phyloP scores from a whole-genome alignment of 2,329 filamentous ascomycete genomes.

The Fusarium pseudograminearum region DNA sequence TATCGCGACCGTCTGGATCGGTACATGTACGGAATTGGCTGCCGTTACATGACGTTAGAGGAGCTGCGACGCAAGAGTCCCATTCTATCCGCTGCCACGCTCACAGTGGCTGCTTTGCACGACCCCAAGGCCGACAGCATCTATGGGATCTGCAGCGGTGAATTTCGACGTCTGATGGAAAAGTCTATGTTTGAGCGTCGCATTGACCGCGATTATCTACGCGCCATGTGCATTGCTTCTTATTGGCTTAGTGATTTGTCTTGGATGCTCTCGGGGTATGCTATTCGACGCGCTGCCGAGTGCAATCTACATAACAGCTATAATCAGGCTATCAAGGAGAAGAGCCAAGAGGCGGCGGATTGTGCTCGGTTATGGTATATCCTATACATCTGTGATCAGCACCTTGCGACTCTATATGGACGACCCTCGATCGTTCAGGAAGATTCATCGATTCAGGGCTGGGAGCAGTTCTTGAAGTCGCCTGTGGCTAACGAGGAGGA shows the following conservation, averaged over 20 bases:
- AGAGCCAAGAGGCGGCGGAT: conserved; percentile 61
- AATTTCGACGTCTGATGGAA: conserved; percentile 68
- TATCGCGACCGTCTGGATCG: conserved; percentile 65
- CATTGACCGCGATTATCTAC: conserved; percentile 64
- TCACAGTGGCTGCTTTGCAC: conserved; percentile 70
- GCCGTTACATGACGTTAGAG: conserved; percentile 62
- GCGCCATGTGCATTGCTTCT: conserved; percentile 70
- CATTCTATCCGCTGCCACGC: conserved; percentile 66
- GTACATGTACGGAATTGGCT: conserved; percentile 65
- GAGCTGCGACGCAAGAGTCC: conserved; percentile 67
- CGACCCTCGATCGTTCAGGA: conserved; percentile 69
- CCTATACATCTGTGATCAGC: conserved; percentile 71
- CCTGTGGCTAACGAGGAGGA: conserved; percentile 66
- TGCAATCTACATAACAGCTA: conserved; percentile 60
- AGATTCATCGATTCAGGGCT: conserved; percentile 67
- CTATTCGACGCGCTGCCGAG: conserved; percentile 63
- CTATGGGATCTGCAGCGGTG: conserved; percentile 66
- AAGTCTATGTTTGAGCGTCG: conserved; percentile 56
- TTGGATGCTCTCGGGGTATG: conserved; percentile 70
- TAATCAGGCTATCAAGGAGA: conserved; percentile 54
- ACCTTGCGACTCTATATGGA: conserved; percentile 71
- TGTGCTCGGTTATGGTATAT: conserved; percentile 71
- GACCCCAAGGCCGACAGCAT: conserved; percentile 65
- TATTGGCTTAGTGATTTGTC: conserved; percentile 74
- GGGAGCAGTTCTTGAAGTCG: conserved; percentile 66